Base-by-base conservation (phyloP, 768 basidiomycete genomes). In the Tylopilus cervinicoccineus region DNA sequence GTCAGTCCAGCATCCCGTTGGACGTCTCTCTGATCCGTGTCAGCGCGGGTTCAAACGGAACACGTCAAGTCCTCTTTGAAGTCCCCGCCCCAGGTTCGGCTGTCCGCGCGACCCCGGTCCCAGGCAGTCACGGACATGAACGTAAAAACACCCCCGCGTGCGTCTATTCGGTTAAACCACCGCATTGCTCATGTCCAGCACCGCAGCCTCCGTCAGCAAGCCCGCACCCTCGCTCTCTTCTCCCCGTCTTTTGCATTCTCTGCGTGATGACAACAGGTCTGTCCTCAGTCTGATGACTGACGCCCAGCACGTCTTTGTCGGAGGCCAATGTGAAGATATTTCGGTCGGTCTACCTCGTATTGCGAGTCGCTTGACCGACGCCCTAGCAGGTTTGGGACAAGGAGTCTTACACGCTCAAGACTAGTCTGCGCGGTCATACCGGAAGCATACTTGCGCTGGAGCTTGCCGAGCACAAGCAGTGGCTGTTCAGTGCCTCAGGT, bases 401-500 rank as follows among this genome's bases (percentile, higher is more conserved):
- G 59, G 69, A 70, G 31, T 77, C 84, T 0, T 85, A 88, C 51
- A 78, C 78, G 4, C 72, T 89, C 26, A 81, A 82, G 60, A 75
- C 78, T 26, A 81, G 80, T 13, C 75, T 95, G 11, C 71, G 76
- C 16, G 93, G 93, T 3, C 93, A 95, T 62, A 84, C 84, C 0
- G 90, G 87, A 7, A 89, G 88, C 53, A 83, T 96, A 2, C 74
- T 96, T 19, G 84, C 84, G 9, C 71, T 96, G 39, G 84, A 87
- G 57, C 79, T 87, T 52, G 86, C 84, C 7, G 68, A 78, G 45
- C 84, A 88, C 46, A 84, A 81, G 59, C 72, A 78, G 38, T 95
- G 93, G 93, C 62, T 96, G 23, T 88, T 96, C 60, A 95, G 93
- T 54, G 85, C 91, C 5, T 93, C 91, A 38, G 88, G 92, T 88